Base-by-base conservation (phyloP, 2,329 filamentous ascomycete genomes). In the Colletotrichum limetticola region DNA sequence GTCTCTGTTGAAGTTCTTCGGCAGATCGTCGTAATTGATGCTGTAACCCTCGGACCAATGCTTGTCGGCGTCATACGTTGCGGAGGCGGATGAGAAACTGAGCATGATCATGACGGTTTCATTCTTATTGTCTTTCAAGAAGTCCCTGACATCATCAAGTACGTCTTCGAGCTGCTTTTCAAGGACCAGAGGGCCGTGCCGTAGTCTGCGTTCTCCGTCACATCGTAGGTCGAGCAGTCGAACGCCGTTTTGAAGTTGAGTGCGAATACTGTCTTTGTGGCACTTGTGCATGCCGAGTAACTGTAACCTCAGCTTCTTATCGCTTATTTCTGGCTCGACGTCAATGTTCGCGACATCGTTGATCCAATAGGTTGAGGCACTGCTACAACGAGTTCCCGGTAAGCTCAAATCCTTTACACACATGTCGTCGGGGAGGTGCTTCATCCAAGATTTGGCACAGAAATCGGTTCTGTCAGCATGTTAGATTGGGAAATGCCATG, bases 361-460 rank as follows among this genome's bases (percentile, higher is more conserved):
- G 30, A 71, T 24, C 49, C 57, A 52, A 22, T 11, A n/a, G 8
- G 30, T 26, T 4, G 37, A 52, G 6, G 68, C 68, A 61, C 68
- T 60, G 26, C 68, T 71, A 35, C 30, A 60, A 0, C 63, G 62
- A 19, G 62, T 71, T 9, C 68, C 68, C 5, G 68, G 62, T 2
- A 71, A 32, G 7, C 62, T 67, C 24, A 71, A 53, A 12, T 49
- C 53, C 11, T 56, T 46, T 6, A 67, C 37, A n/a, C n/a, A 53
- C 8, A 46, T 4, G 0, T 61, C 32, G 9, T 32, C 32, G 11
- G 37, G n/a, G 24, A 71, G 32, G 19, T 42, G 53, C 4, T 30
- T 60, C 68, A 71, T 71, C 68, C 68, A 71, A 2, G 42, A 60
- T 14, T 46, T 32, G 11, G 55, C 24, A n/a, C n/a, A 28, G 24